Conservation (phyloP, 2,329 filamentous ascomycete genomes). For the Aspergillus niger region DNA sequence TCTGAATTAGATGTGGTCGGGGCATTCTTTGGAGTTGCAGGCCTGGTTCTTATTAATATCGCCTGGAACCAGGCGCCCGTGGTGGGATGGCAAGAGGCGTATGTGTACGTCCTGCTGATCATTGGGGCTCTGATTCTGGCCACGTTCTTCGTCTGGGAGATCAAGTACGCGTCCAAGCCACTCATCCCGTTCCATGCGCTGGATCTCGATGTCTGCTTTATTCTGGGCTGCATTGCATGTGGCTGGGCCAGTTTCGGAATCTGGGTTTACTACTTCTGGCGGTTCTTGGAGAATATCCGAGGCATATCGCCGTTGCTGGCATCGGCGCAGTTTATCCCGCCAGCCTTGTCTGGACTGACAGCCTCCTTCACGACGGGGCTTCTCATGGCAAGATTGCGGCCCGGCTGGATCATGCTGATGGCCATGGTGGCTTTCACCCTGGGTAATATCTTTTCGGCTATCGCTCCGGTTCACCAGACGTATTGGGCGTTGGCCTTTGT, state of each 20-base stretch:
- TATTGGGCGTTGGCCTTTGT: conserved; percentile 69
- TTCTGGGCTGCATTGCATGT: conserved; percentile 43
- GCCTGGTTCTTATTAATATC: conserved; percentile 65
- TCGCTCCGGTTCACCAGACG: conserved; percentile 55
- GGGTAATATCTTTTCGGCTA: conserved; percentile 45
- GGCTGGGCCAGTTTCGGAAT: conserved; percentile 47
- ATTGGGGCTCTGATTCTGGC: conserved; percentile 57
- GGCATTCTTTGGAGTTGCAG: conserved; percentile 52
- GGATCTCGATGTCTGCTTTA: conserved; percentile 34
- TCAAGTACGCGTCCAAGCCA: conserved; percentile 49
- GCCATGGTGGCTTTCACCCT: conserved; percentile 44
- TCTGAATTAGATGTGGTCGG: conserved; percentile 44
- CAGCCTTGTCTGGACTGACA: conserved; percentile 31
- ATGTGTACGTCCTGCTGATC: conserved; percentile 60
- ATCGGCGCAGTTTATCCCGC: conserved; percentile 35
- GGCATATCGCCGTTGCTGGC: conserved; percentile 29
- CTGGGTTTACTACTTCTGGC: conserved; percentile 46
- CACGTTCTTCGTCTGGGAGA: conserved; percentile 58
- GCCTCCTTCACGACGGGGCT: conserved; percentile 33
- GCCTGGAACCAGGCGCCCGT: conserved; percentile 67
- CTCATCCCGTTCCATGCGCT: conserved; percentile 57
- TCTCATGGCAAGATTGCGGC: conserved; percentile 28
- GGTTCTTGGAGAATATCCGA: conserved; percentile 31
- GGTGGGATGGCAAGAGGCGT: conserved; percentile 59
- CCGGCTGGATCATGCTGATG: conserved; percentile 25